These are phyloP conservation scores for Stemphylium beticola DNA, from an alignment of 2,329 filamentous ascomycete genomes.

Conservation along the genomic window DNA sequence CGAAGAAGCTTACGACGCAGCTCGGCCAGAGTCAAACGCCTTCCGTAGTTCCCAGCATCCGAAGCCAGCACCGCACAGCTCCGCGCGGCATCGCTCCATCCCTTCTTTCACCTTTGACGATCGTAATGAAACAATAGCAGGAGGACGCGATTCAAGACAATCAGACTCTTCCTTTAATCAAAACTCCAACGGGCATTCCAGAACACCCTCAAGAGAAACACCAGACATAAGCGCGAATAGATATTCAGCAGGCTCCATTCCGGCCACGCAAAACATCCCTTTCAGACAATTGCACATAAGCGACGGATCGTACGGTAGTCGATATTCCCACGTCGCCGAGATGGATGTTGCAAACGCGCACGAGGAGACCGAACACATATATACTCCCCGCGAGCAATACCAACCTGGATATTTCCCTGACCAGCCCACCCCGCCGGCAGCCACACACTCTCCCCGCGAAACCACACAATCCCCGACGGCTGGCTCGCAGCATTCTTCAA, in stretches of 20 bases:
- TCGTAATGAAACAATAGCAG: slow-evolving; percentile 36
- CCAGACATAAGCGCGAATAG: slow-evolving; percentile 32
- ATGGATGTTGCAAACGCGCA: slow-evolving; percentile 36
- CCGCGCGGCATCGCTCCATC: slow-evolving; percentile 28
- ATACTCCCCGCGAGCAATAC: slow-evolving; percentile 29
- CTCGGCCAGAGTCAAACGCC: slow-evolving; percentile 22
- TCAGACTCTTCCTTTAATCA: slow-evolving; percentile 42
- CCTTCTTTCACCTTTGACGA: slow-evolving; percentile 43
- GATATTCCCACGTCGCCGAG: slow-evolving; percentile 43
- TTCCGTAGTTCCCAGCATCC: slow-evolving; percentile 32
- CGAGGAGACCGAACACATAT: slow-evolving; percentile 32
- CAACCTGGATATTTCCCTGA: slow-evolving; percentile 25
- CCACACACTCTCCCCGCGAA: slow-evolving; percentile 33
- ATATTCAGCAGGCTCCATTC: slow-evolving; percentile 31
- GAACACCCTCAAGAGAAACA: slow-evolving; percentile 44
- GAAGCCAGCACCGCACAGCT: slow-evolving; percentile 28
- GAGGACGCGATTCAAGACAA: slow-evolving; percentile 42
- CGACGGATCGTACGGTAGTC: slow-evolving; percentile 37
- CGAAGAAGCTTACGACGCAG: slow-evolving; percentile 16
- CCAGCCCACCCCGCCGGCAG: slow-evolving; percentile 33
- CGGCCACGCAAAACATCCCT: slow-evolving; percentile 43
- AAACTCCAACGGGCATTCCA: slow-evolving; percentile 45
- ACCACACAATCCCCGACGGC: slow-evolving; percentile 30
- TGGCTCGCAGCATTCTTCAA: slow-evolving; percentile 43
- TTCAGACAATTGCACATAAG: slow-evolving; percentile 44